phyloP scores from a whole-genome alignment of 768 basidiomycete genomes.

The Zangia roseola region DNA sequence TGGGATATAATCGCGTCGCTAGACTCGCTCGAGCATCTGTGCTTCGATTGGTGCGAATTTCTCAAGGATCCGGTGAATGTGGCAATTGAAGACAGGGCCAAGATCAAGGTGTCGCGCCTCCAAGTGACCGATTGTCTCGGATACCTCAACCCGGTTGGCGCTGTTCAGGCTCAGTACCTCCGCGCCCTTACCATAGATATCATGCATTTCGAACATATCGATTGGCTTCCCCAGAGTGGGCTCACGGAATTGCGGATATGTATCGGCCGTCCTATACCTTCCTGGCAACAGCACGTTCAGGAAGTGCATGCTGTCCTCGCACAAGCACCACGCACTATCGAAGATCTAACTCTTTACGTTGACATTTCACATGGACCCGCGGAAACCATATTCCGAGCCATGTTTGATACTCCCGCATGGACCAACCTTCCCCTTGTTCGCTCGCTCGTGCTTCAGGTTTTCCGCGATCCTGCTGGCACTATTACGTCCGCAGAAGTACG shows the following conservation, averaged over 20 bases:
- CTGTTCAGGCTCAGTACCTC: not conserved
- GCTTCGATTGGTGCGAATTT: constrained; percentile 7
- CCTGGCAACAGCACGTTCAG: not conserved
- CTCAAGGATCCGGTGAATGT: not conserved
- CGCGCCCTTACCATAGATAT: not conserved
- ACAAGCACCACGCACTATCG: not conserved
- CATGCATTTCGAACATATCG: not conserved
- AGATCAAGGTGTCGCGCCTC: constrained; percentile 11
- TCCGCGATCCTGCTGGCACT: not conserved
- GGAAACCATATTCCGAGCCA: not conserved
- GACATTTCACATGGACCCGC: accelerated
- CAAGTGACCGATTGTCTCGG: not conserved
- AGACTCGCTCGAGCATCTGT: constrained; percentile 14
- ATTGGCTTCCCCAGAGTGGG: not conserved
- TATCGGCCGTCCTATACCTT: no score
- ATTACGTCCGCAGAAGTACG: not conserved
- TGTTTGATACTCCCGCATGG: constrained; percentile 2
- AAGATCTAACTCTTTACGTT: not conserved
- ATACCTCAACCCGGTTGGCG: not conserved
- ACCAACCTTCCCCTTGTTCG: constrained; percentile 1
- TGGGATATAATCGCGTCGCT: constrained; percentile 16
- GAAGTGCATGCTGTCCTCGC: not conserved
- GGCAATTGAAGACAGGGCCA: not conserved
- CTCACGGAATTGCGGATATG: constrained; percentile 3
- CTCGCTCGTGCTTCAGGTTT: constrained; percentile 4